Percentiles rank a stretch among this genome's conserved stretches.
These are phyloP conservation scores for Dioscorea zingiberensis DNA, from an alignment of 106 monocot genomes.

Conservation along the genomic window DNA sequence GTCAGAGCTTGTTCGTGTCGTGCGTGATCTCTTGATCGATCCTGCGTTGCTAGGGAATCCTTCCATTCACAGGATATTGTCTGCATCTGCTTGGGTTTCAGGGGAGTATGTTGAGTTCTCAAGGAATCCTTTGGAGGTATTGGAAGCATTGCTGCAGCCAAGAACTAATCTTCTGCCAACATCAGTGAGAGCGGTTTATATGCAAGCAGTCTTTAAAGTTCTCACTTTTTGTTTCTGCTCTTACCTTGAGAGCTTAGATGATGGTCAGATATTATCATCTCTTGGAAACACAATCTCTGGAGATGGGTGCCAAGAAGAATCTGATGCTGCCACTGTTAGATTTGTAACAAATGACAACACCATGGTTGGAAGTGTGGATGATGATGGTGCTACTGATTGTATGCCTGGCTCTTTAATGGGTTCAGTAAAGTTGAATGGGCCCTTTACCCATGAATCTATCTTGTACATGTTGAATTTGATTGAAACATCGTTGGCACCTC, in stretches of 20 bases:
- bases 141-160: constrained; percentile 85
- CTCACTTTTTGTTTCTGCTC: constrained; percentile 46
- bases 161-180: constrained; percentile 61
- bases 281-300: not conserved
- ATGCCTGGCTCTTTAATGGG: not conserved
- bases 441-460: constrained; percentile 30
- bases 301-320: not conserved
- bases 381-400: not conserved
- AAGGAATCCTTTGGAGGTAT: constrained; percentile 67
- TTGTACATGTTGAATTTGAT: constrained; percentile 45
- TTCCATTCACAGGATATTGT: constrained; percentile 47
- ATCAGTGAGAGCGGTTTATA: constrained; percentile 73
- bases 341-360: constrained; percentile 11
- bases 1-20: constrained; percentile 63
- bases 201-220: constrained; percentile 83
- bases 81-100: constrained; percentile 77
- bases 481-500: constrained; percentile 46
- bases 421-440: constrained; percentile 17
- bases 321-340: constrained; percentile 1
- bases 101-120: constrained; percentile 83
- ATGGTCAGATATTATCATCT: not conserved
- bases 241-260: constrained; percentile 30
- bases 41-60: constrained; percentile 79
- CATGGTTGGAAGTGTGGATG: constrained; percentile 4
- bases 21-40: constrained; percentile 81